Conservation (phyloP, 2,329 filamentous ascomycete species). For the Corinectria fuckeliana region DNA sequence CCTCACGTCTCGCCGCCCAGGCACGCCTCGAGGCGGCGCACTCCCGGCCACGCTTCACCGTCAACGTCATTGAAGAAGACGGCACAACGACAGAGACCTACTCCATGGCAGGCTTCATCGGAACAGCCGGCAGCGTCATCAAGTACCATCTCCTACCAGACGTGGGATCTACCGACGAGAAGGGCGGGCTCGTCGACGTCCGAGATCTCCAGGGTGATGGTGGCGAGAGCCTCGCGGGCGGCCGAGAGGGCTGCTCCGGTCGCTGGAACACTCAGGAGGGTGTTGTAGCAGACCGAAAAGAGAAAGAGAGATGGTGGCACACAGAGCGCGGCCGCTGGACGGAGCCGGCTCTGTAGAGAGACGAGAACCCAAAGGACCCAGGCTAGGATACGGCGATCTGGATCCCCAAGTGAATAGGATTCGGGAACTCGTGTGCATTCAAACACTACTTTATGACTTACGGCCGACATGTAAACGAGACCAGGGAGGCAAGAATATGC, state of each 20-base stretch:
- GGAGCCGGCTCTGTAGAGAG: slow-evolving; percentile 32
- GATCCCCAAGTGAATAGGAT: neutral
- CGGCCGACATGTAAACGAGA: slow-evolving; percentile 9
- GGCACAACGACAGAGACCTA: slow-evolving; percentile 59
- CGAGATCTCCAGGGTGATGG: slow-evolving; percentile 56
- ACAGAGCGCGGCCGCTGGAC: slow-evolving; percentile 56
- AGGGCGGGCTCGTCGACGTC: slow-evolving; percentile 61
- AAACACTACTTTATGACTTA: slow-evolving; percentile 25
- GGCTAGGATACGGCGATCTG: neutral
- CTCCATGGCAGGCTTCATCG: slow-evolving; percentile 67
- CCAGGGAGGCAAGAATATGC: neutral
- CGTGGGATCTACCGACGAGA: slow-evolving; percentile 59
- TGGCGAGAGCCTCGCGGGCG: slow-evolving; percentile 51
- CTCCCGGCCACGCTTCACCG: slow-evolving; percentile 59
- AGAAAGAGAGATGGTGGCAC: slow-evolving; percentile 59
- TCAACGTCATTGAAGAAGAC: slow-evolving; percentile 63
- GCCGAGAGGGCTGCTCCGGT: slow-evolving; percentile 52
- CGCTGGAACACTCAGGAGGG: slow-evolving; percentile 53
- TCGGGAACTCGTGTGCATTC: neutral
- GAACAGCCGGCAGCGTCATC: slow-evolving; percentile 64
- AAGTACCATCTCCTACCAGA: slow-evolving; percentile 67
- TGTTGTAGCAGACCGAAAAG: slow-evolving; percentile 51
- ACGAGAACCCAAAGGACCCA: neutral
- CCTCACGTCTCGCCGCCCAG: slow-evolving; percentile 69
- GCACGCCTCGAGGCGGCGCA: slow-evolving; percentile 66